Evolutionary conservation across 2,329 filamentous ascomycete species (phyloP).

Genomic region (Sphaerulina musiva): DNA sequence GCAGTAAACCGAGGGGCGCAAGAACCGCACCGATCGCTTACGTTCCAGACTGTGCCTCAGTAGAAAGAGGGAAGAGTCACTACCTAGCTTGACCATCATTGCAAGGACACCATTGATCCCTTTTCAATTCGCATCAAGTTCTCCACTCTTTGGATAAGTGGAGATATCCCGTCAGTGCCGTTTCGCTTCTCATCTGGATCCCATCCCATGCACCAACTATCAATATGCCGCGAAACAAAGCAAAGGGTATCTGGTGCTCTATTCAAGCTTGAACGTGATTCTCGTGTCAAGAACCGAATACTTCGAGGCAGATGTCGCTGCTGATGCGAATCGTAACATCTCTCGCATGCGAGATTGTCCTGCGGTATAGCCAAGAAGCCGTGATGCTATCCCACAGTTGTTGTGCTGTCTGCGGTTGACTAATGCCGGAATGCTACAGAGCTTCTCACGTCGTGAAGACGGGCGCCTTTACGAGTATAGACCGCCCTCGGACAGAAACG

Average conservation of each 20-base stretch:
- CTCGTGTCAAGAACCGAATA: not conserved
- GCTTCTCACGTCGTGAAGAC: conserved; percentile 34
- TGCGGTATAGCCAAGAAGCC: not conserved
- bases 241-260: conserved; percentile 10
- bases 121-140: not conserved
- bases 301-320: not conserved
- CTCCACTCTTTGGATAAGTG: not conserved
- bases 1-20: not conserved
- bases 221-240: not conserved
- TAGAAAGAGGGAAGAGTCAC: not conserved
- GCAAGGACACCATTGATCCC: not conserved
- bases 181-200: not conserved
- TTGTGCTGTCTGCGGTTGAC: not conserved
- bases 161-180: not conserved
- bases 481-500: conserved; percentile 45
- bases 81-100: not conserved
- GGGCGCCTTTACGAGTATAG: conserved; percentile 45
- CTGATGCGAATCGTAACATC: not conserved
- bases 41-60: too few species aligned
- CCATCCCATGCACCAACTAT: not conserved
- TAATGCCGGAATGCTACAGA: not conserved
- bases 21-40: not conserved
- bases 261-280: not conserved
- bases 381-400: not conserved
- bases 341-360: not conserved